Evolutionary conservation across 306 rosid species (phyloP).

Genomic region (Prunus davidiana): DNA sequence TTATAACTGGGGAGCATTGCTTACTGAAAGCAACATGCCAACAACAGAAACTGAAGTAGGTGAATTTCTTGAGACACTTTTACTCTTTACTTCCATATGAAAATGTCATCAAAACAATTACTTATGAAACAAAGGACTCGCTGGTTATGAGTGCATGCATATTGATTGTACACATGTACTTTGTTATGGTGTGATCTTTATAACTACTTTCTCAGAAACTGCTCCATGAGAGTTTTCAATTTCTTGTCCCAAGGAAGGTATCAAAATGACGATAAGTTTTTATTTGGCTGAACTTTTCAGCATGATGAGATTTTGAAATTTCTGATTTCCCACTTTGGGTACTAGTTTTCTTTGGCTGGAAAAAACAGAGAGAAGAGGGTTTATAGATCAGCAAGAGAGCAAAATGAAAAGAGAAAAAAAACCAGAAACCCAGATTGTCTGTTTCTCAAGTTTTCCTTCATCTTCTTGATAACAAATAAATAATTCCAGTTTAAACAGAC

Average conservation of each 20-base stretch:
- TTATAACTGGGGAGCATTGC: not conserved
- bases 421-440: too few species aligned
- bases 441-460: not conserved
- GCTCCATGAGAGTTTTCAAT: not conserved
- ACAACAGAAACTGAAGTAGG: not conserved
- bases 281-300: not conserved
- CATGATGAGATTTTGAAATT: not conserved
- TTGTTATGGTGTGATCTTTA: too few species aligned
- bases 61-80: not conserved
- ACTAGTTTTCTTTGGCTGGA: not conserved
- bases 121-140: not conserved
- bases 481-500: not conserved
- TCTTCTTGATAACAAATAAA: not conserved
- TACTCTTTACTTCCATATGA: not conserved
- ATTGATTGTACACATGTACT: not conserved
- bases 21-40: not conserved
- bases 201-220: not conserved
- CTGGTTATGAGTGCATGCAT: not conserved
- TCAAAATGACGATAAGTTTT: not conserved
- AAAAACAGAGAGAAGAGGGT: not conserved
- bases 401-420: not conserved
- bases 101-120: not conserved
- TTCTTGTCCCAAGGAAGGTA: not conserved
- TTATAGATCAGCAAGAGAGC: not conserved
- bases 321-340: not conserved